phyloP scores from a whole-genome alignment of 225 moss, liverwort and hornwort genomes.

The Physcomitrium patens region DNA sequence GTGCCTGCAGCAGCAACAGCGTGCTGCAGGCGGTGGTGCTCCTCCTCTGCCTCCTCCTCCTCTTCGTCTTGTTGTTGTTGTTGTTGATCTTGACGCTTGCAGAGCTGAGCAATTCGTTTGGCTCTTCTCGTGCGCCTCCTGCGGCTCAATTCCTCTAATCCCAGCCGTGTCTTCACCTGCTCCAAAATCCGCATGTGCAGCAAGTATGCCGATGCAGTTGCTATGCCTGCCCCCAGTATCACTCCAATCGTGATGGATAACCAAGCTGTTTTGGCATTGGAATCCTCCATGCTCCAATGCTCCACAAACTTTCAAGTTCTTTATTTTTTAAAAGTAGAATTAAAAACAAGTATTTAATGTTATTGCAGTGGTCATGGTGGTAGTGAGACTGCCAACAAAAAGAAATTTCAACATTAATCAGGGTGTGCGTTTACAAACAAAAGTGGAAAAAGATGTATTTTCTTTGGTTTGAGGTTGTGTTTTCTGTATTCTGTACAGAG shows the following conservation, averaged over 20 bases:
- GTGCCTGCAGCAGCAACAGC: background rate
- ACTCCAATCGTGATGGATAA: constrained; percentile 63
- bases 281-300: constrained; percentile 37
- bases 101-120: constrained; percentile 33
- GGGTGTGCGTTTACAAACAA: too few relatives aligned
- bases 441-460: too few relatives aligned
- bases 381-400: too few relatives aligned
- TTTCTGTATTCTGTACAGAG: too few relatives aligned
- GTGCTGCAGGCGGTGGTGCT: too few relatives aligned
- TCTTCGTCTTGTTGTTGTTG: too few relatives aligned
- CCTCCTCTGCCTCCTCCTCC: too few relatives aligned
- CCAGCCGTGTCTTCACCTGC: constrained; percentile 48
- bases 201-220: constrained; percentile 70
- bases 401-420: too few relatives aligned
- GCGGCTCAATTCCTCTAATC: constrained; percentile 57
- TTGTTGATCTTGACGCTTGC: background rate
- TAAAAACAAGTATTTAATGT: too few relatives aligned
- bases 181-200: constrained; percentile 69
- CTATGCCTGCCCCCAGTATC: constrained; percentile 64
- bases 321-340: too few relatives aligned
- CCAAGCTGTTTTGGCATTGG: constrained; percentile 51
- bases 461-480: too few relatives aligned
- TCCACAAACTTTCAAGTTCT: background rate
- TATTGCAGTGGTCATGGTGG: too few relatives aligned
- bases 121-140: constrained; percentile 41